These are phyloP conservation scores for Ceratocystis colombiana DNA, from an alignment of 2,329 filamentous ascomycete species.

Conservation along the genomic window DNA sequence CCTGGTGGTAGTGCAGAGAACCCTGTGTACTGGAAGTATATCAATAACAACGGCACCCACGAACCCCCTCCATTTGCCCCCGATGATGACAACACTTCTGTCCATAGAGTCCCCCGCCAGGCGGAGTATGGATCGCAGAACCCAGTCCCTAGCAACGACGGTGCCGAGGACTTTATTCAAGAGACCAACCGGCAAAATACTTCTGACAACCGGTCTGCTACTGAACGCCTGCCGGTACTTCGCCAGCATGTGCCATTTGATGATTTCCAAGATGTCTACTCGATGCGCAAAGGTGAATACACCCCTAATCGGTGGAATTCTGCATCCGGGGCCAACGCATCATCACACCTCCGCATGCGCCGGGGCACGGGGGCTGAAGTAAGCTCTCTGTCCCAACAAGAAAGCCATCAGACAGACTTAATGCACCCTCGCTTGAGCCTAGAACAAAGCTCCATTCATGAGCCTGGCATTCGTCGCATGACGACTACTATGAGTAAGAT, in stretches of 20 bases:
- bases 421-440: slow-evolving; percentile 18
- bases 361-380: slow-evolving; percentile 16
- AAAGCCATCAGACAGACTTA: slow-evolving; percentile 24
- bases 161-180: slow-evolving; percentile 15
- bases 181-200: not conserved
- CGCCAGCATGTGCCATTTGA: slow-evolving; percentile 29
- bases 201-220: slow-evolving; percentile 20
- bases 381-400: slow-evolving; percentile 21
- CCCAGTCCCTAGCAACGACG: not conserved
- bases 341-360: slow-evolving; percentile 19
- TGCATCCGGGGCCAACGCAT: slow-evolving; percentile 6
- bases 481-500: slow-evolving; percentile 25
- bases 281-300: slow-evolving; percentile 21
- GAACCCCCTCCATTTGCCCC: slow-evolving; percentile 3
- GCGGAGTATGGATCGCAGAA: slow-evolving; percentile 4
- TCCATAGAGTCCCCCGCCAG: slow-evolving; percentile 17
- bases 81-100: slow-evolving; percentile 18
- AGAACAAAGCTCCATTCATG: slow-evolving; percentile 20
- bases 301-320: slow-evolving; percentile 21
- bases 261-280: slow-evolving; percentile 39
- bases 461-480: slow-evolving; percentile 23
- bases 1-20: slow-evolving; percentile 60
- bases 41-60: slow-evolving; percentile 24
- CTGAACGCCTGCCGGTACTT: slow-evolving; percentile 23
- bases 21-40: slow-evolving; percentile 47